Conservation (phyloP, 176 grass and related monocot species). For the Zoysia pacifica region DNA sequence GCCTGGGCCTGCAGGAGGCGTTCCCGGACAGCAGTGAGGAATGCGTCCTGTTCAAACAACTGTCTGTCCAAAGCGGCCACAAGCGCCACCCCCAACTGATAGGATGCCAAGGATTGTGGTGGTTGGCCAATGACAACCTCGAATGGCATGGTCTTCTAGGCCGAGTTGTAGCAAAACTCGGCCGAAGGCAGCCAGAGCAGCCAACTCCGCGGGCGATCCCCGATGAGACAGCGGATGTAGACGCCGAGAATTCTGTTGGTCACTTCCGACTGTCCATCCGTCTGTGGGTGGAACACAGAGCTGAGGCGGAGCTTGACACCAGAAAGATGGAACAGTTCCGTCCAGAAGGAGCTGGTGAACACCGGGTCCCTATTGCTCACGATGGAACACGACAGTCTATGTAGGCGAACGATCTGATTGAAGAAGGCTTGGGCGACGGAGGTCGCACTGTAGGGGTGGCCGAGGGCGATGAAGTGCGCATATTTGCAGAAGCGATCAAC, state of each 20-base stretch:
- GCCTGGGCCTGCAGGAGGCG: neutral
- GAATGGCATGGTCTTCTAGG: neutral
- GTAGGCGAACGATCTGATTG: neutral
- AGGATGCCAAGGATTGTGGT: neutral
- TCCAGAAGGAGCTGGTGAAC: neutral
- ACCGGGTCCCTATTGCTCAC: neutral
- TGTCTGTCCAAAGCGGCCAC: fast-evolving
- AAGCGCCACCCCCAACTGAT: fast-evolving
- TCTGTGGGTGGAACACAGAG: neutral
- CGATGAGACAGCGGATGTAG: neutral
- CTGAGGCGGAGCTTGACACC: neutral
- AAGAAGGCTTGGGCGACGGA: neutral
- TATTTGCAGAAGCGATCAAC: too few species aligned
- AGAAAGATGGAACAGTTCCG: neutral
- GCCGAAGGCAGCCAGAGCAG: neutral
- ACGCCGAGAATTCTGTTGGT: neutral
- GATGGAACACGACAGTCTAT: neutral
- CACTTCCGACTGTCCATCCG: neutral
- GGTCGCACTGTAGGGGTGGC: too few species aligned
- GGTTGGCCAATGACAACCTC: neutral
- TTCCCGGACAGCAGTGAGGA: neutral
- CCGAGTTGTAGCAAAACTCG: neutral
- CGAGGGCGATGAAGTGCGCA: too few species aligned
- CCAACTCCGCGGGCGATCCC: neutral
- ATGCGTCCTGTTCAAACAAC: fast-evolving